Evolutionary conservation across 257 asterid genomes (phyloP).

Genomic region (Primulina huaijiensis): DNA sequence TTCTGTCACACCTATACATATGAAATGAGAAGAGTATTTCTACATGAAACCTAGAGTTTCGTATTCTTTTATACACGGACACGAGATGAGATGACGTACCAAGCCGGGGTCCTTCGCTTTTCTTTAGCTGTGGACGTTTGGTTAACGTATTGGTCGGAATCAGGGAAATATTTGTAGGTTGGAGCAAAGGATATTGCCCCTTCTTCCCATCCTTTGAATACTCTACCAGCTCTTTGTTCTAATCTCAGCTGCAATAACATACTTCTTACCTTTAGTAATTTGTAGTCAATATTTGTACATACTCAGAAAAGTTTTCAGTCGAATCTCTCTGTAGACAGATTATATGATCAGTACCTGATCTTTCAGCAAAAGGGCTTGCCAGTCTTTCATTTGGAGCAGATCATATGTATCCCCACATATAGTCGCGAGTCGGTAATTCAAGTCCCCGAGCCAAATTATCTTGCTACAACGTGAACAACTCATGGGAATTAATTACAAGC

Average conservation of each 20-base stretch:
- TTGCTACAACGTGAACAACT: conserved; percentile 40
- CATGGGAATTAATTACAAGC: not conserved
- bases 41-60: too few species aligned
- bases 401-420: conserved; percentile 40
- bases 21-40: not conserved
- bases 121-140: conserved; percentile 51
- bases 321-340: not conserved
- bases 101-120: conserved; percentile 80
- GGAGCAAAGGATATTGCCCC: conserved; percentile 80
- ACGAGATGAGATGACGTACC: conserved; percentile 40
- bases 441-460: conserved; percentile 89
- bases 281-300: not conserved
- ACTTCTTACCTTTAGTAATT: not conserved
- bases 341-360: conserved; percentile 56
- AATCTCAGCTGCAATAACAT: conserved; percentile 47
- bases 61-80: too few species aligned
- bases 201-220: conserved; percentile 80
- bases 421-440: conserved; percentile 73
- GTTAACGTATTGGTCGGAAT: conserved; percentile 59
- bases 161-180: conserved; percentile 64
- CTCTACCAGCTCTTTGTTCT: conserved; percentile 72
- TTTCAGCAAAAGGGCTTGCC: conserved; percentile 66
- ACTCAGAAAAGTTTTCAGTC: not conserved
- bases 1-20: conserved; percentile 77
- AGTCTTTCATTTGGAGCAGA: conserved; percentile 50